Conservation (phyloP, 257 asterid species). For the Ajuga chamaepitys region DNA sequence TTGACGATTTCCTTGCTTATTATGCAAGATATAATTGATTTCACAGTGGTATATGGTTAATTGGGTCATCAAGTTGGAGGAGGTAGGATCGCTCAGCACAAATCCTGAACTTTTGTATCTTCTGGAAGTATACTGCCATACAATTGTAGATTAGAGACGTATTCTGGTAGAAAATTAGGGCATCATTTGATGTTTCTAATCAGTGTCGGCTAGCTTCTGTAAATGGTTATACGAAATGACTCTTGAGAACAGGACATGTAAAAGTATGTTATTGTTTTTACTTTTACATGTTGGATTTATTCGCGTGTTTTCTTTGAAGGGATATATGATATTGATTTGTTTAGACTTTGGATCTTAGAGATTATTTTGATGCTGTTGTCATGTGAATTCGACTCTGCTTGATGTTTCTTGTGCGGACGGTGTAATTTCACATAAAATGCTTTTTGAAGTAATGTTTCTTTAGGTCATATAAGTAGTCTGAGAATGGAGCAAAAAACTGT, state of each 20-base stretch:
- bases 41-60: conserved; percentile 15
- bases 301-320: neutral
- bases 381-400: neutral
- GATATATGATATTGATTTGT: no score
- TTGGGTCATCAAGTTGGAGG: conserved; percentile 14
- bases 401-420: no score
- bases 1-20: neutral
- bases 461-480: no score
- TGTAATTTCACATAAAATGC: no score
- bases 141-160: conserved; percentile 28
- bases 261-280: conserved; percentile 9
- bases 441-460: no score
- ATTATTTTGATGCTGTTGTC: neutral
- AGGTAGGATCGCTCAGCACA: conserved; percentile 14
- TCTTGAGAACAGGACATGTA: neutral
- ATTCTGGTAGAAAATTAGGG: conserved; percentile 12
- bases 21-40: conserved; percentile 7
- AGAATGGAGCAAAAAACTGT: no score
- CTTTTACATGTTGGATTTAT: conserved; percentile 6
- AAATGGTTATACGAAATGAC: conserved; percentile 19
- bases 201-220: conserved; percentile 20
- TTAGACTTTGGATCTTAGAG: neutral
- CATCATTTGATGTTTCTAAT: conserved; percentile 13
- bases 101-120: conserved; percentile 16
- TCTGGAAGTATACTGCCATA: conserved; percentile 18